Evolutionary conservation across 345 rosid genomes (phyloP).

Genomic region (Euphorbia tirucalli): DNA sequence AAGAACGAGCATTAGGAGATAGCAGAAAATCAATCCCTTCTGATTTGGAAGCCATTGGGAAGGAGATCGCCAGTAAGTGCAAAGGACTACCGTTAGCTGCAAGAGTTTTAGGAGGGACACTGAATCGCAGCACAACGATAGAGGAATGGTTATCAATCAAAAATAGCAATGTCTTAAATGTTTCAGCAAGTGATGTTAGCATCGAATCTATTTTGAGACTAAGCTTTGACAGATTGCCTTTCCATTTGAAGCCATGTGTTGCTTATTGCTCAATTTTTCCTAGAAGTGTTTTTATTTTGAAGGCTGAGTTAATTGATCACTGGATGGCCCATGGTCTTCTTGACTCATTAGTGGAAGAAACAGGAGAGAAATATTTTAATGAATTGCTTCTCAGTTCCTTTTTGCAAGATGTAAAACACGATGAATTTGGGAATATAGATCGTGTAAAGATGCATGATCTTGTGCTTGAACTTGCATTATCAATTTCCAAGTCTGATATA

Average conservation of each 20-base stretch:
- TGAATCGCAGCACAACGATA: background rate
- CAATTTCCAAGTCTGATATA: constrained; percentile 14
- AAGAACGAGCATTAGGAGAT: background rate
- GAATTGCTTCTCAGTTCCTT: constrained; percentile 23
- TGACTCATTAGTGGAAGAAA: background rate
- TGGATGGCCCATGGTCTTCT: constrained; percentile 16
- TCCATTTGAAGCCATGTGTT: constrained; percentile 2
- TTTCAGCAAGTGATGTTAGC: background rate
- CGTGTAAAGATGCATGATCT: constrained; percentile 32
- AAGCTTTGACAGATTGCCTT: constrained; percentile 13
- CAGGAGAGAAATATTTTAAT: constrained; percentile 23
- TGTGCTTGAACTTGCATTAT: constrained; percentile 27
- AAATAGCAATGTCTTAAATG: constrained; percentile 18
- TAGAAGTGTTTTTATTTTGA: background rate
- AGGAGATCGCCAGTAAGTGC: constrained; percentile 15
- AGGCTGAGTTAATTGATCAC: background rate
- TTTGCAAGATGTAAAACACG: constrained; percentile 19
- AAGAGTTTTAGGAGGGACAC: constrained; percentile 4
- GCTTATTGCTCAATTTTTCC: constrained; percentile 13
- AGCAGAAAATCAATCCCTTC: background rate
- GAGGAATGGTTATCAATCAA: constrained; percentile 11
- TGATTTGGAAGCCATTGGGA: constrained; percentile 18
- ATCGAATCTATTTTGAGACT: constrained; percentile 10
- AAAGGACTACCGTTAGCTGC: constrained; percentile 21
- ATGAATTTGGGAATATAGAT: background rate